phyloP scores from a whole-genome alignment of 2,329 filamentous ascomycete genomes.

The Pestalotiopsis sp. region DNA sequence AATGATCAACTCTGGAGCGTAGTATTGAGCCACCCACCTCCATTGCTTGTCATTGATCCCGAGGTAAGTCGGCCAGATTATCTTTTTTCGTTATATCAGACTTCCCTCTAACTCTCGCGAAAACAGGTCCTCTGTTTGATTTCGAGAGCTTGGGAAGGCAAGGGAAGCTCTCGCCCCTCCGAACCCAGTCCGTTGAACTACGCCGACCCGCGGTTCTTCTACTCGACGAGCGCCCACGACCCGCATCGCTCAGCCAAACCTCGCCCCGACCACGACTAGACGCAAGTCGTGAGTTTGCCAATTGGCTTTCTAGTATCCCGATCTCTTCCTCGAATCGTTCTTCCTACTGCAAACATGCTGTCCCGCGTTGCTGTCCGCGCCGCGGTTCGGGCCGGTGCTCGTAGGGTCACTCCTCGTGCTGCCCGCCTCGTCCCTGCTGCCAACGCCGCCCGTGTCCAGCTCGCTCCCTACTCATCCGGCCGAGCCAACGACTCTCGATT shows the following conservation, averaged over 20 bases:
- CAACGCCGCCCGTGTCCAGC: slow-evolving; percentile 17
- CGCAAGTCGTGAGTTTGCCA: not conserved
- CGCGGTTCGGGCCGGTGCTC: slow-evolving; percentile 32
- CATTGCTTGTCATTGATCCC: not conserved
- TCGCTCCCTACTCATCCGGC: slow-evolving; percentile 33
- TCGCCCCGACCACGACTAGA: not conserved
- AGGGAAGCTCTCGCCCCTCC: slow-evolving; percentile 14
- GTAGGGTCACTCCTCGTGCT: slow-evolving; percentile 26
- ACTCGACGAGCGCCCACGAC: not conserved
- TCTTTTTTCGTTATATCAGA: not conserved
- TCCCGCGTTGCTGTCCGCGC: slow-evolving; percentile 30
- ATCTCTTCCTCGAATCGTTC: not conserved
- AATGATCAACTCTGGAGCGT: not conserved
- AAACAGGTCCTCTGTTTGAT: slow-evolving; percentile 4
- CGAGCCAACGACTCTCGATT: slow-evolving; percentile 50
- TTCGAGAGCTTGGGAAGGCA: slow-evolving; percentile 9
- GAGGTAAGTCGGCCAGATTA: not conserved
- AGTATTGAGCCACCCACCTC: not conserved
- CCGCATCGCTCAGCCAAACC: not conserved
- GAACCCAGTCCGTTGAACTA: not conserved
- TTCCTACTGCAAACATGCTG: slow-evolving; percentile 23
- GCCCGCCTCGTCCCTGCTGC: slow-evolving; percentile 23
- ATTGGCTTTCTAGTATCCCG: not conserved
- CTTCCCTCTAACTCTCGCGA: not conserved
- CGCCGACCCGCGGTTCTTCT: slow-evolving; percentile 3